Base-by-base conservation (phyloP, 225 moss, liverwort and hornwort genomes). In the Polytrichum commune region DNA sequence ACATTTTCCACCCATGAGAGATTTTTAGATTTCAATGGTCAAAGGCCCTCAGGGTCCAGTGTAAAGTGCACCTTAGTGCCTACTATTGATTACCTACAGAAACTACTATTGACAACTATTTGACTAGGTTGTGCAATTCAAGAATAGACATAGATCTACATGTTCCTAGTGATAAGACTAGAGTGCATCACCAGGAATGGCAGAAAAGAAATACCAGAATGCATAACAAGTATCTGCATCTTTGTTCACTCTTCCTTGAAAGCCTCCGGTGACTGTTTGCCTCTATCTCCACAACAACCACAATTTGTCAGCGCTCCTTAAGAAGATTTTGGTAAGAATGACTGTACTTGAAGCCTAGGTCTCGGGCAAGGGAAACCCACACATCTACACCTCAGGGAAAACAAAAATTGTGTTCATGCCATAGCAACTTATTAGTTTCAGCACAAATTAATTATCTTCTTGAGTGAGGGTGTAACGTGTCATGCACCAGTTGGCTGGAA, bases 151-250 rank as follows among this genome's bases (percentile, higher is more conserved):
- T 61, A 62, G 26, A 53, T 61, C 66, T 54, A 29, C 55, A 53
- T 27, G 3, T 35, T 61, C 26, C 46, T 46, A 46, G 16, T 16
- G 57, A 53, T 8, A 67, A 75, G 0, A 66, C 6, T 19, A 18
- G 60, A 61, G 60, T 23, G 26, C 23, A 26, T 4, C 22, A 13
- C 22, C 7, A 23, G 60, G 7, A 22, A 63, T 63, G 18, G 27
- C 9, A 26, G 18, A 63, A 65, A 64, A 29, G 7, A 78, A 72
- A 24, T 92, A 95, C 98, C 98, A 98, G 78, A 98, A 98, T 56
- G 98, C 98, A 69, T 98, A 98, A 75, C 98, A 98, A 62, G 95
- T 81, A 57, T 98, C 98, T 25, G 93, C 91, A 78, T 85, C 88
- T 76, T 98, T 98, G 79, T 98, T 93, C 25, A 83, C 77, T 79